Evolutionary conservation across 148 eudicot species (phyloP), one percentile per base, ranked within the genome.

Genomic region (Fagopyrum homotropicum): DNA sequence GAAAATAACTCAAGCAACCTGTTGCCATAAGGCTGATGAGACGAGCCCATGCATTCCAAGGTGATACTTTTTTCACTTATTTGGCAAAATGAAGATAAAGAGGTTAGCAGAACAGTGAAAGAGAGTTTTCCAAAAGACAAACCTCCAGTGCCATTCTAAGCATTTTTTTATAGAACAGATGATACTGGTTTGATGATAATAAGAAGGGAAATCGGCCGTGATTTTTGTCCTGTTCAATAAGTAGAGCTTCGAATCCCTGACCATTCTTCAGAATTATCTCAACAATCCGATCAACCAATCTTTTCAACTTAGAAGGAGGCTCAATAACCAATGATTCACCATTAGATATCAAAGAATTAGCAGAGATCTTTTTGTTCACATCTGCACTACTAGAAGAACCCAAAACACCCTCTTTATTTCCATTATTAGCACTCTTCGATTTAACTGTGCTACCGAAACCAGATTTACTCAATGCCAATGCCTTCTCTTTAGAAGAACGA

Each of bases 221-320:
- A 78, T 85, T 83, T 69, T 87, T 86, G 73, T 90, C 98, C 76
- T 96, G 99, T 81, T 96, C 99, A 29, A 85, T 71, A 50, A 96
- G 97, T 46, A 90, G 86, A 11, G 88, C 88, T 84, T 96, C 99
- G 89, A 90, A 96, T 78, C 89, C 89, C 74, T 76, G 88, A 49
- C 99, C 99, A 78, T 92, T 92, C 80, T 87, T 92, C 83, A 85
- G 30, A 75, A 92, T 82, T 78, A 92, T 85, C 74, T 96, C 99
- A 77, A 89, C 98, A 63, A 96, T 83, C 81, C 88, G 90, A 70
- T 88, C 90, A 66, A 96, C 81, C 83, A 88, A 77, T 76, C 84
- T 87, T 81, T 87, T 92, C 29, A 89, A 66, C 45, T 96, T 97
- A 54, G 91, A 83, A 26, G 99, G 98, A 77, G 99, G 98, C 70